These are phyloP conservation scores for Noccaea caerulescens DNA, from an alignment of 345 rosid genomes.

Conservation along the genomic window DNA sequence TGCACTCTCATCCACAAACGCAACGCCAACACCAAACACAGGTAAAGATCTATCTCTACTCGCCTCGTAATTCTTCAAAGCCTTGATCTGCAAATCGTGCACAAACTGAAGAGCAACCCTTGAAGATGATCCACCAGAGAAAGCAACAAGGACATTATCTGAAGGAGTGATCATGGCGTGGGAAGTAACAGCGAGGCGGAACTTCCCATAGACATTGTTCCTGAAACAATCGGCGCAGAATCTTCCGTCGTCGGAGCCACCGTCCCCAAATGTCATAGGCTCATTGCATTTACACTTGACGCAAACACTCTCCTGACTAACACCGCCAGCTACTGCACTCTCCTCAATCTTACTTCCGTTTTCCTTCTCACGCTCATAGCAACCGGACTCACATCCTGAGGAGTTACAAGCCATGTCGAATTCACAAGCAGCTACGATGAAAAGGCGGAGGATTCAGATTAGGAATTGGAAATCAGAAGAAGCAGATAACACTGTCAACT, in stretches of 20 bases:
- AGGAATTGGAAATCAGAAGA: background rate
- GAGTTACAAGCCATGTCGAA: slow-evolving; percentile 71
- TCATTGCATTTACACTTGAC: slow-evolving; percentile 72
- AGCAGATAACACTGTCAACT: background rate
- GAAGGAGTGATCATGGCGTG: slow-evolving; percentile 89
- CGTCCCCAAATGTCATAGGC: slow-evolving; percentile 50
- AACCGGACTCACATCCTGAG: slow-evolving; percentile 63
- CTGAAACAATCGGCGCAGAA: slow-evolving; percentile 81
- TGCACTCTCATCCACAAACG: slow-evolving; percentile 71
- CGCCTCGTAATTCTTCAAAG: slow-evolving; percentile 83
- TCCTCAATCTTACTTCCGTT: slow-evolving; percentile 39
- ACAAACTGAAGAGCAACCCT: slow-evolving; percentile 91
- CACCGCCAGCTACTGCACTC: background rate
- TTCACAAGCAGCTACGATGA: background rate
- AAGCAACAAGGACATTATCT: slow-evolving; percentile 87
- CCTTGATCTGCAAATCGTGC: slow-evolving; percentile 77
- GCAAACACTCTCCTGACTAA: slow-evolving; percentile 48
- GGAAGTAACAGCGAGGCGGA: slow-evolving; percentile 78
- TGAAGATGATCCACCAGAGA: slow-evolving; percentile 92
- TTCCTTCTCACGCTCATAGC: slow-evolving; percentile 46
- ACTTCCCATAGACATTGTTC: slow-evolving; percentile 77
- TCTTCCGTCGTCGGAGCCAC: slow-evolving; percentile 52
- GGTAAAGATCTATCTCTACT: slow-evolving; percentile 78
- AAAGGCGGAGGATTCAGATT: background rate
- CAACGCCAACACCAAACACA: slow-evolving; percentile 90